These are phyloP conservation scores for Cutaneotrichosporon arboriforme DNA, from an alignment of 1,284 basidiomycete genomes.

Conservation along the genomic window DNA sequence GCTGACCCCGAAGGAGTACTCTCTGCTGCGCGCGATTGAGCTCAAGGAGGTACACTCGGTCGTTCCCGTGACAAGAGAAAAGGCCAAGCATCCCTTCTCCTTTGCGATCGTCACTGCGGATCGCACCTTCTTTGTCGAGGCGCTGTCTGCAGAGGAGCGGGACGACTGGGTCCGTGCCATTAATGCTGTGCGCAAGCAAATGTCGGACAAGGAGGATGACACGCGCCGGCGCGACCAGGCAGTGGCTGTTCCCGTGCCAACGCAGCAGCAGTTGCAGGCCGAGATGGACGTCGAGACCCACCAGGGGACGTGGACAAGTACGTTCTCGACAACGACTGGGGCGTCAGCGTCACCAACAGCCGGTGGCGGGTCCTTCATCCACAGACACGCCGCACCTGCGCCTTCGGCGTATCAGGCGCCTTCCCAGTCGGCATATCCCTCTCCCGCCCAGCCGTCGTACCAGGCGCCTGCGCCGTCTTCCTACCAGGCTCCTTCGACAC, in stretches of 20 bases:
- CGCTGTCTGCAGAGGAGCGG: constrained; percentile 64
- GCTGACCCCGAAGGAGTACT: constrained; percentile 60
- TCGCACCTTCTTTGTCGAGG: constrained; percentile 90
- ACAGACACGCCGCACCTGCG: not conserved
- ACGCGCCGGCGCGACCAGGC: constrained; percentile 1
- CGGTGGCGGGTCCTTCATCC: not conserved
- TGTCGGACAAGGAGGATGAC: constrained; percentile 50
- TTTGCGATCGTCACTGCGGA: constrained; percentile 89
- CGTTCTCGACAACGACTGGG: constrained; percentile 6
- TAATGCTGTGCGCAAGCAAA: constrained; percentile 65
- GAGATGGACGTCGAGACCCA: constrained; percentile 22
- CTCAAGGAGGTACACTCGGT: constrained; percentile 85
- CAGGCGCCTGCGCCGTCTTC: too few species aligned
- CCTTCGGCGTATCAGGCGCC: not conserved
- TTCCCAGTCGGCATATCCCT: not conserved
- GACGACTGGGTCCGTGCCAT: constrained; percentile 79
- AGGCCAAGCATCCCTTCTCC: constrained; percentile 84
- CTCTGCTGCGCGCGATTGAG: constrained; percentile 83
- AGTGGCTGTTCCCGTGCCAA: not conserved
- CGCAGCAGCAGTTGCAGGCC: not conserved
- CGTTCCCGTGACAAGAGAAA: constrained; percentile 61
- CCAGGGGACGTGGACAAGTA: constrained; percentile 24
- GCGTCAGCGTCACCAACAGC: not conserved
- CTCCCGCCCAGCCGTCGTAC: not conserved
- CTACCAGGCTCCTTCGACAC: not conserved